phyloP scores from a whole-genome alignment of 2,329 filamentous ascomycete species.

The Aurifilum marmelostoma region DNA sequence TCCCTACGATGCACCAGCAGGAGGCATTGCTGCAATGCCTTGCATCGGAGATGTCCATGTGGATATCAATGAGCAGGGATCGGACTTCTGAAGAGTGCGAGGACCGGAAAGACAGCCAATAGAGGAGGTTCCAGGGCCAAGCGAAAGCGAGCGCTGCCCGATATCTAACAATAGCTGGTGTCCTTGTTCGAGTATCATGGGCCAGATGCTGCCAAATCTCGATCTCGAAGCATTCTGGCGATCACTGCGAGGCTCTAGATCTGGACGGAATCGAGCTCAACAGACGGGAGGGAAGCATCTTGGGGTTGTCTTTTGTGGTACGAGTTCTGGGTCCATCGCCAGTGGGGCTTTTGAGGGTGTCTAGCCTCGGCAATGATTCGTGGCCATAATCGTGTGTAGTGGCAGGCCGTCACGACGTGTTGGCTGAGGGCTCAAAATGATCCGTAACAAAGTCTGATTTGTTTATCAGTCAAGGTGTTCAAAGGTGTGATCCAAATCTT shows the following conservation, averaged over 20 bases:
- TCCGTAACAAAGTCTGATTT: no score
- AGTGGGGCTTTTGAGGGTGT: neutral
- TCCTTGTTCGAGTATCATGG: neutral
- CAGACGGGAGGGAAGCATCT: neutral
- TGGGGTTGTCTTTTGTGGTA: neutral
- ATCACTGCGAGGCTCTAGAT: neutral
- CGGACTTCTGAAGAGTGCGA: constrained; percentile 19
- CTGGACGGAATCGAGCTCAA: neutral
- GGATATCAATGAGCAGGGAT: constrained; percentile 6
- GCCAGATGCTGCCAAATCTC: neutral
- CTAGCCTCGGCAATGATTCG: neutral
- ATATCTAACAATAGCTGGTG: neutral
- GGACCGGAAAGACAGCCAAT: constrained; percentile 17
- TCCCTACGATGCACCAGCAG: neutral
- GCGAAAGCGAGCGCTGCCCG: constrained; percentile 17
- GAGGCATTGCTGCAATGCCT: neutral
- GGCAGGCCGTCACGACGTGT: no score
- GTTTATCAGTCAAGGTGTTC: neutral
- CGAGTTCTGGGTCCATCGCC: neutral
- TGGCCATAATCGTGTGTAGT: neutral
- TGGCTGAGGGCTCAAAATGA: no score
- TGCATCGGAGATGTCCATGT: neutral
- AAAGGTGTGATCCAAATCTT: neutral
- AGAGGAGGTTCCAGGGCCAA: constrained; percentile 8
- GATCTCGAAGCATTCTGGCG: neutral